Evolutionary conservation across 2,329 filamentous ascomycete genomes (phyloP).

Genomic region (Ophiosphaerella herpotricha): DNA sequence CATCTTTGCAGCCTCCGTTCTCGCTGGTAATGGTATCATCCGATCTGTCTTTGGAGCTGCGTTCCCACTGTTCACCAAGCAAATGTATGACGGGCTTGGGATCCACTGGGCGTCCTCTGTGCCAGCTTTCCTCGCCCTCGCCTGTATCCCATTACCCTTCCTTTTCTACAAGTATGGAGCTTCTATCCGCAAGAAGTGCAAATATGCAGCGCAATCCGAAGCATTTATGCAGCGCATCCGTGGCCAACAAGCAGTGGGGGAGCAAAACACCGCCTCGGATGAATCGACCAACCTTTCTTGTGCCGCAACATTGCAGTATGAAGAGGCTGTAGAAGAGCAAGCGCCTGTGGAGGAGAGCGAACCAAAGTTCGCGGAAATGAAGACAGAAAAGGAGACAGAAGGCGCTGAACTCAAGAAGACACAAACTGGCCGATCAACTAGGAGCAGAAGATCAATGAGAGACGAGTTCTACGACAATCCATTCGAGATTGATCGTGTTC

Average conservation of each 20-base stretch:
- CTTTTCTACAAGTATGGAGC: slow-evolving; percentile 75
- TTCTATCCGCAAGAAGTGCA: slow-evolving; percentile 67
- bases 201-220: slow-evolving; percentile 70
- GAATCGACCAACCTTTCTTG: slow-evolving; percentile 29
- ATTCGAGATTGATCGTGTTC: slow-evolving; percentile 55
- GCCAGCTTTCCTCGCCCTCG: slow-evolving; percentile 73
- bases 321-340: slow-evolving; percentile 26
- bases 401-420: slow-evolving; percentile 33
- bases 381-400: slow-evolving; percentile 40
- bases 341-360: slow-evolving; percentile 23
- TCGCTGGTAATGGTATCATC: slow-evolving; percentile 79
- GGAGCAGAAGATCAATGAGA: slow-evolving; percentile 28
- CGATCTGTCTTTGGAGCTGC: slow-evolving; percentile 77
- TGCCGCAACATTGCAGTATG: slow-evolving; percentile 22
- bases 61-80: slow-evolving; percentile 77
- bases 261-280: slow-evolving; percentile 11
- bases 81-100: slow-evolving; percentile 59
- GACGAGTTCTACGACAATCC: slow-evolving; percentile 51
- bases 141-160: slow-evolving; percentile 75
- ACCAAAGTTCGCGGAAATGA: slow-evolving; percentile 46
- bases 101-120: slow-evolving; percentile 77
- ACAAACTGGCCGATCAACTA: slow-evolving; percentile 33
- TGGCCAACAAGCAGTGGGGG: slow-evolving; percentile 29
- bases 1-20: slow-evolving; percentile 75
- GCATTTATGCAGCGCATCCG: slow-evolving; percentile 59